Conservation (phyloP, 2,329 filamentous ascomycete genomes). For the Diaporthe caulivora region DNA sequence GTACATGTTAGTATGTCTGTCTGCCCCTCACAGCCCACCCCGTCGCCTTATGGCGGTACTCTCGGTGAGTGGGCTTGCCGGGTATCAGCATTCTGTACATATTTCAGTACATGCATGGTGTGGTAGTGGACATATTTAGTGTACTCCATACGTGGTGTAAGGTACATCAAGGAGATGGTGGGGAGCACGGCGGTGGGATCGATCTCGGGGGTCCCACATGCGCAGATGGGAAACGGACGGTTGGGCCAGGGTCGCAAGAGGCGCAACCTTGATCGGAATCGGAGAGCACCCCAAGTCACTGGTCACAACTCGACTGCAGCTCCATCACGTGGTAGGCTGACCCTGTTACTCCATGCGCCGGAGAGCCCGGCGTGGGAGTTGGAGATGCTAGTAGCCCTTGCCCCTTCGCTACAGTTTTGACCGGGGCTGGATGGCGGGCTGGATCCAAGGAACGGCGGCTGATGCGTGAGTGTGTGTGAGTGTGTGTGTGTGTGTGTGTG, state of each 20-base stretch:
- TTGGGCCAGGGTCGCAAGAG: conserved; percentile 17
- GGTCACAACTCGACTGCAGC: conserved; percentile 28
- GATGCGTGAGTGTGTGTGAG: not conserved
- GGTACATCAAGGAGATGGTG: not conserved
- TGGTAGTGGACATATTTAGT: too few species aligned
- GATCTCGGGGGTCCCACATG: conserved; percentile 26
- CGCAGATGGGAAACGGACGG: conserved; percentile 12
- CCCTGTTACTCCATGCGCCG: not conserved
- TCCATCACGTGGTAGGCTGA: conserved; percentile 4
- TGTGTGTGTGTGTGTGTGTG: too few species aligned
- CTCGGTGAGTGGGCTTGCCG: not conserved
- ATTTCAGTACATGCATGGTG: not conserved
- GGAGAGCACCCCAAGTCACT: conserved; percentile 18
- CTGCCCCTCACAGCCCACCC: not conserved
- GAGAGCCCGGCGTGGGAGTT: conserved; percentile 10
- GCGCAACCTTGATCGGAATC: conserved; percentile 27
- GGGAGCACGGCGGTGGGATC: conserved; percentile 16
- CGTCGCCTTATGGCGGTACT: not conserved
- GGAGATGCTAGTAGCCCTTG: not conserved
- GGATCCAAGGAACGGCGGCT: conserved; percentile 7
- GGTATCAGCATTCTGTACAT: conserved; percentile 5
- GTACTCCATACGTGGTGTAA: too few species aligned
- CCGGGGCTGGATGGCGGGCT: conserved; percentile 8
- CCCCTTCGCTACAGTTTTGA: conserved; percentile 2
- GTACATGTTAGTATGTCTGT: too few species aligned